These are phyloP conservation scores for Zychaea mexicana DNA, from an alignment of 371 early-diverging fungal genomes.

Conservation along the genomic window DNA sequence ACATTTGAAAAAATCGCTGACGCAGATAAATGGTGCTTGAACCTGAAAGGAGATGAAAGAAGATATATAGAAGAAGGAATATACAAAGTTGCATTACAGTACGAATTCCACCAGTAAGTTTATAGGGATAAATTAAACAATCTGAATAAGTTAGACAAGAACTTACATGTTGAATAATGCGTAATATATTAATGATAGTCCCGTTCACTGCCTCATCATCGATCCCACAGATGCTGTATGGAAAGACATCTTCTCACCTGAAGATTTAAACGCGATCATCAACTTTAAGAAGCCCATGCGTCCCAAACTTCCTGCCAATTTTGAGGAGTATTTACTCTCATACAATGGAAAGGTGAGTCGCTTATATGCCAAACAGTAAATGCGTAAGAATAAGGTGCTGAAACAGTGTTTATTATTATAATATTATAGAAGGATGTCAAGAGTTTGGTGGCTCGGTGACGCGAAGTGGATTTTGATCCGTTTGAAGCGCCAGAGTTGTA, in stretches of 20 bases:
- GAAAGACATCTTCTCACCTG: conserved; percentile 2
- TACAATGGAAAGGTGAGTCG: conserved; percentile 1
- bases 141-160: no score
- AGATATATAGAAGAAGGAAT: no score
- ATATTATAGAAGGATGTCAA: conserved; percentile 4
- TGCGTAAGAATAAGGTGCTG: no score
- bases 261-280: not conserved
- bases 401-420: not conserved
- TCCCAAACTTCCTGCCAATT: not conserved
- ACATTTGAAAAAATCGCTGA: no score
- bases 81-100: no score
- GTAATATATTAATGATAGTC: conserved; percentile 1
- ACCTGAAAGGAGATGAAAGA: no score
- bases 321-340: not conserved
- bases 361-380: not conserved
- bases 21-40: no score
- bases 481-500: not conserved
- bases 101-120: no score
- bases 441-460: not conserved
- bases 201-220: not conserved
- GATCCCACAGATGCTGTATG: conserved; percentile 3
- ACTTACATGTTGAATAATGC: no score
- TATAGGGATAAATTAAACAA: no score
- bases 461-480: not conserved
- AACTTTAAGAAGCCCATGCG: not conserved